Base-by-base conservation (phyloP, 106 monocot genomes). In the Apostasia shenzhenica region DNA sequence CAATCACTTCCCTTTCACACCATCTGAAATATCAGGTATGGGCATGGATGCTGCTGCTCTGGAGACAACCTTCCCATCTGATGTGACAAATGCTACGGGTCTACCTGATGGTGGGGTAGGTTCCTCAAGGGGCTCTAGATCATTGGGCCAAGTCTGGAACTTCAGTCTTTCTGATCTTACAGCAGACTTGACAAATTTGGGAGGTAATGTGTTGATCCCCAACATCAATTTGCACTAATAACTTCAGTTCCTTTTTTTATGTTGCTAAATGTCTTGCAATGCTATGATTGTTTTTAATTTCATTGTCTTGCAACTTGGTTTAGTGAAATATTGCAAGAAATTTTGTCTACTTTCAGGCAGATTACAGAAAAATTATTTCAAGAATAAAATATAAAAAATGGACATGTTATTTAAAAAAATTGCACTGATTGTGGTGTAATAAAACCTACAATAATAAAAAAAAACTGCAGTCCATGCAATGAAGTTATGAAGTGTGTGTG, bases 141-240 rank as follows among this genome's bases (percentile, higher is more conserved):
- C 87, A n/a, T 76, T 93, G 57, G 83, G 85, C 44, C 88, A 86
- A 57, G 81, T 87, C 41, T 99, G 99, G 99, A 90, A 90, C 66
- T 85, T 99, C 68, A 90, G 87, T 70, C 73, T 99, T 68, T 73
- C 92, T 37, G 99, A 99, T 75, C 73, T 99, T 54, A 85, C 99
- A 42, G 83, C 87, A 61, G 97, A 99, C 73, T 78, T 97, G 48
- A 77, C 86, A 64, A 92, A 86, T 68, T 79, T 93, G 81, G 99
- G 80, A 81, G 99, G 99, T 99, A 88, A 63, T 55, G 8, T 59
- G 64, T 39, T 42, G 14, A 5, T 51, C 67, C 42, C 67, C 37
- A 52, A 37, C 26, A 26, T 26, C 26, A 26, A 26, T 26, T 26
- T 26, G 26, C 26, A 26, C 26, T 26, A 26, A 26, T 26, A 26